A percentile compares a stretch with the other conserved stretches of the same genome.
Evolutionary conservation across 768 basidiomycete genomes (phyloP).

Genomic region (Leccinum sublutescens): DNA sequence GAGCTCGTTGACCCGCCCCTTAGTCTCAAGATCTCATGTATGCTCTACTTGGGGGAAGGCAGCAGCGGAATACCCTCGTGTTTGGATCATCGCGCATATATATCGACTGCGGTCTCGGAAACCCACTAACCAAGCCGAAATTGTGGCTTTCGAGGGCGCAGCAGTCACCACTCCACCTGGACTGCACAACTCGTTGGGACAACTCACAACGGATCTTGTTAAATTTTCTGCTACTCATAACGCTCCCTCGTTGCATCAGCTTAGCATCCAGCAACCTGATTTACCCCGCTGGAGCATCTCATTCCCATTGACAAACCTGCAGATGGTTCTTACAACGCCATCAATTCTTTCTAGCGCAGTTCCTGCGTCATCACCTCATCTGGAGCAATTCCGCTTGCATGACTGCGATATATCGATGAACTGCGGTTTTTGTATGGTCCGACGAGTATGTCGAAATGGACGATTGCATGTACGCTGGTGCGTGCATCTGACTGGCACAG

Average conservation of each 20-base stretch:
- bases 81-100: conserved; percentile 55
- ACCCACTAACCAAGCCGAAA: conserved; percentile 41
- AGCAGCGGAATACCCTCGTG: conserved; percentile 45
- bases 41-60: conserved; percentile 48
- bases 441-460: conserved; percentile 41
- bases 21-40: conserved; percentile 47
- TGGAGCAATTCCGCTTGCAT: conserved; percentile 53
- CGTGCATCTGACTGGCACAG: conserved; percentile 48
- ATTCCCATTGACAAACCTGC: conserved; percentile 34
- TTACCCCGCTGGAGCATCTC: conserved; percentile 37
- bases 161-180: conserved; percentile 39
- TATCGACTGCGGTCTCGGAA: conserved; percentile 44
- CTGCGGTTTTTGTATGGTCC: conserved; percentile 39
- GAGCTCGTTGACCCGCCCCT: conserved; percentile 37
- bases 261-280: conserved; percentile 36
- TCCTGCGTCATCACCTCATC: conserved; percentile 30
- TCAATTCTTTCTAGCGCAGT: conserved; percentile 18
- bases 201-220: conserved; percentile 18
- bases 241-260: conserved; percentile 35
- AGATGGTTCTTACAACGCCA: conserved; percentile 31
- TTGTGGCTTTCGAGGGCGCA: conserved; percentile 53
- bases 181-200: conserved; percentile 28
- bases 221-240: conserved; percentile 33
- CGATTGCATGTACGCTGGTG: conserved; percentile 61
- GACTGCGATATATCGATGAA: conserved; percentile 53